Conservation (phyloP, 768 basidiomycete genomes). For the Solioccasus polychromus region DNA sequence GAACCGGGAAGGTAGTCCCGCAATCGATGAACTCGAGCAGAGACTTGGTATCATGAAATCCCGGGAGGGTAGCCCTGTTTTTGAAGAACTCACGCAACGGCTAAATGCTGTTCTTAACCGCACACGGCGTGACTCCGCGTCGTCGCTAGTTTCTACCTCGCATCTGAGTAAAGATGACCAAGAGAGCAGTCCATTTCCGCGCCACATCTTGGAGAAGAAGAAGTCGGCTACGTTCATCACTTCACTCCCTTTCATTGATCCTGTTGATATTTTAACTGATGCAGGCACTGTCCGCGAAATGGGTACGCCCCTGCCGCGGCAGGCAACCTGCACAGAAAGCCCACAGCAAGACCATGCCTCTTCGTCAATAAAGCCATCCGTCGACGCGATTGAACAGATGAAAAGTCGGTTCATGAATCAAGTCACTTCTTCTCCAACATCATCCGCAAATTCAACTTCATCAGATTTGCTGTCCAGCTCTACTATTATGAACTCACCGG, state of each 20-base stretch:
- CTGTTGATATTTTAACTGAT: constrained; percentile 2
- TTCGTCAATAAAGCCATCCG: constrained; percentile 30
- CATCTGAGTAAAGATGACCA: constrained; percentile 13
- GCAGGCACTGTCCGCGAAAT: constrained; percentile 11
- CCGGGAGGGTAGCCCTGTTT: constrained; percentile 52
- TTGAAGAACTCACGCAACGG: constrained; percentile 49
- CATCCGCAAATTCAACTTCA: constrained; percentile 18
- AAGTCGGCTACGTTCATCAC: constrained; percentile 11
- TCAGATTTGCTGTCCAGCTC: constrained; percentile 14
- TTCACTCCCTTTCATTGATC: constrained; percentile 5
- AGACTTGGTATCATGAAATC: constrained; percentile 54
- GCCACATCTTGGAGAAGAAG: constrained; percentile 22
- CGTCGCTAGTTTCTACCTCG: constrained; percentile 23
- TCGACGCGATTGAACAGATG: constrained; percentile 61
- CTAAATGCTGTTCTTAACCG: constrained; percentile 40
- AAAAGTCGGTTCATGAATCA: constrained; percentile 52
- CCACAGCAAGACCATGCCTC: constrained; percentile 11
- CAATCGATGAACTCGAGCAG: constrained; percentile 62
- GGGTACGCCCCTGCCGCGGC: constrained; percentile 9
- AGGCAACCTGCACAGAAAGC: constrained; percentile 7
- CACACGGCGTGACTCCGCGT: constrained; percentile 30
- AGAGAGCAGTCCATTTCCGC: constrained; percentile 29
- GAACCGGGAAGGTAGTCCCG: constrained; percentile 55
- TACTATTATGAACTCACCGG: constrained; percentile 4
- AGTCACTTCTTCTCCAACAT: constrained; percentile 23